These are phyloP conservation scores for Silene latifolia DNA, from an alignment of 148 eudicot species.

Conservation along the genomic window DNA sequence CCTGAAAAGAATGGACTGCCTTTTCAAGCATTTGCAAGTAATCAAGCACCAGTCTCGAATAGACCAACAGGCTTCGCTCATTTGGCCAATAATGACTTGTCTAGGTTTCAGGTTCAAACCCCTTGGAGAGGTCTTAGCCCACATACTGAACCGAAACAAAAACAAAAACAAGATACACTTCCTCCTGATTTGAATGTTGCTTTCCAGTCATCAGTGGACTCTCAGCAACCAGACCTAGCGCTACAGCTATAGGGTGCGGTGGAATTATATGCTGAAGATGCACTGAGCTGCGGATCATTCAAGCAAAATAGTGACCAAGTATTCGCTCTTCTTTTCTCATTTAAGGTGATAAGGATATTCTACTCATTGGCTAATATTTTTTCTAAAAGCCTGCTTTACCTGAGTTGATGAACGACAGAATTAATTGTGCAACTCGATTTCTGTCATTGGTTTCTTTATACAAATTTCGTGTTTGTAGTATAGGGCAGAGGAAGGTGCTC, in stretches of 20 bases:
- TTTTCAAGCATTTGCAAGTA: slow-evolving; percentile 44
- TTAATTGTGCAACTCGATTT: background rate
- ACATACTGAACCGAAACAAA: slow-evolving; percentile 51
- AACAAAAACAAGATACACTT: slow-evolving; percentile 71
- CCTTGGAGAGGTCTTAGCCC: slow-evolving; percentile 53
- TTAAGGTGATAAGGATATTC: slow-evolving; percentile 10
- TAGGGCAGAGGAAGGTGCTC: slow-evolving; percentile 16
- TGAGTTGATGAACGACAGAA: background rate
- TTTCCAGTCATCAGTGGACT: slow-evolving; percentile 84
- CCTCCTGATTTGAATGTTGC: slow-evolving; percentile 92
- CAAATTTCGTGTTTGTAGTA: slow-evolving; percentile 16
- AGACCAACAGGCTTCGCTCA: slow-evolving; percentile 56
- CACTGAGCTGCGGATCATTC: background rate
- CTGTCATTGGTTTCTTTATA: background rate
- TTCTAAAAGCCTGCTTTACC: background rate
- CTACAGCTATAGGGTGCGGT: slow-evolving; percentile 59
- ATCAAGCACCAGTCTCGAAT: slow-evolving; percentile 44
- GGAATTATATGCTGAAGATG: background rate
- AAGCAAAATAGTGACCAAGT: background rate
- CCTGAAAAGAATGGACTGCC: slow-evolving; percentile 45
- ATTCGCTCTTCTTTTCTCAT: background rate
- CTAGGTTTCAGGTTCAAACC: slow-evolving; percentile 63
- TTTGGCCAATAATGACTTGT: slow-evolving; percentile 45
- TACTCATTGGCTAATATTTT: background rate
- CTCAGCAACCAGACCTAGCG: slow-evolving; percentile 98